Base-by-base conservation (phyloP, 306 rosid species). In the Biancaea sappan region DNA sequence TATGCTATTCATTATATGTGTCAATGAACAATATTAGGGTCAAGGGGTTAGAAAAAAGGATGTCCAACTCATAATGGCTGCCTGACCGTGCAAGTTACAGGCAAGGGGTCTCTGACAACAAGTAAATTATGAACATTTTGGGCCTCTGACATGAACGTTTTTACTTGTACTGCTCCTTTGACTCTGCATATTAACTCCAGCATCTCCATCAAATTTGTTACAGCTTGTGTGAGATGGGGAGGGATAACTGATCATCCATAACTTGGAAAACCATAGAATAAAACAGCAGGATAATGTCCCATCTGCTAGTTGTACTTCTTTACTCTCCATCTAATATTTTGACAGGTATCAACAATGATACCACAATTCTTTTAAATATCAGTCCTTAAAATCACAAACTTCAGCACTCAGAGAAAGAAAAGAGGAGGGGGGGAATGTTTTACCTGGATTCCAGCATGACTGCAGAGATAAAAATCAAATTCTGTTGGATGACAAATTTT, bases 371-470 rank as follows among this genome's bases (percentile, higher is more conserved):
- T 79, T 31, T 22, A 58, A 54, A 25, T 11, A 64, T 34, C 44
- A 62, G 11, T 29, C 52, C n/a, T 43, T 51, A 13, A 35, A 72
- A 53, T 24, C 28, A 51, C 21, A 21, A 38, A 70, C 29, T 14
- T 15, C n/a, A 8, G 47, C 19, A 73, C 4, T 18, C 14, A 57
- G 16, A 48, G 44, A 15, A 41, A 25, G 63, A 28, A 35, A 61
- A 41, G 10, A 25, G 24, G n/a, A n/a, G n/a, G n/a, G n/a, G n/a
- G n/a, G n/a, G n/a, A 6, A 37, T 51, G 28, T 35, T 53, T 43
- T 80, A 90, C 98, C 96, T 92, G 94, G 60, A 92, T 87, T 61
- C 98, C 96, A 50, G 98, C 98, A 69, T 92, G 98, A 81, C 98
- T 92, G 82, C 98, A 92, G 66, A 92, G 98, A 83, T 92, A 92